Evolutionary conservation across 164 flowering plant genomes (phyloP), one percentile per base, ranked within the genome.

Genomic region (Akebia trifoliata): DNA sequence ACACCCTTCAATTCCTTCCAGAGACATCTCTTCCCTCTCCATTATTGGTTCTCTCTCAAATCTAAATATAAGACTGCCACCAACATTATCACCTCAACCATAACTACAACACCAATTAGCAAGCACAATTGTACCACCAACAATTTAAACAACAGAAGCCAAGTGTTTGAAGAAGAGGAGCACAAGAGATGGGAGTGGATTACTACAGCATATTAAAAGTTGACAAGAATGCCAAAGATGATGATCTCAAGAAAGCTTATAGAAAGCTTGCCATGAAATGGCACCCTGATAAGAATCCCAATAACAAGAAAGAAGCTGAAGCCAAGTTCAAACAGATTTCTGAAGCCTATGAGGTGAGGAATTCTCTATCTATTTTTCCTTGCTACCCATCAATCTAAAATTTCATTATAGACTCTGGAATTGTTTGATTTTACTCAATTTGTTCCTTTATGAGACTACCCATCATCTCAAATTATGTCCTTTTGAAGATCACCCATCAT

Each of bases 141-240:
- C 5, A 42, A 42, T 10, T 40, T 40, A 2, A 12, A 43, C 7
- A 17, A 43, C 12, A 3, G 4, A 17, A 44, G 22, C 74, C 20
- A 44, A 20, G 24, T 7, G 24, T n/a, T n/a, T n/a, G n/a, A 2
- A 44, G 42, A 38, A 38, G 42, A 38, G n/a, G 42, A 38, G 4
- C 4, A 12, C 17, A 12, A 38, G 18, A 44, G 10, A 44, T 44
- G 48, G 48, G 76, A 69, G 11, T 74, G 59, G 59, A 55, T 18
- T 55, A 55, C 37, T 55, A 55, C 36, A 55, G 40, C 35, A n/a
- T 55, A 11, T 14, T 55, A 22, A 47, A 55, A 25, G 59, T 55
- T 2, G 59, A 55, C 48, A 43, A 31, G 18, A 39, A n/a, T 36
- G 47, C 59, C 25, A 55, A 55, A 40, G 59, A 55, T 6, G 59